Base-by-base conservation (phyloP, 805 yeast genomes). In the Yamadazyma sp. region DNA sequence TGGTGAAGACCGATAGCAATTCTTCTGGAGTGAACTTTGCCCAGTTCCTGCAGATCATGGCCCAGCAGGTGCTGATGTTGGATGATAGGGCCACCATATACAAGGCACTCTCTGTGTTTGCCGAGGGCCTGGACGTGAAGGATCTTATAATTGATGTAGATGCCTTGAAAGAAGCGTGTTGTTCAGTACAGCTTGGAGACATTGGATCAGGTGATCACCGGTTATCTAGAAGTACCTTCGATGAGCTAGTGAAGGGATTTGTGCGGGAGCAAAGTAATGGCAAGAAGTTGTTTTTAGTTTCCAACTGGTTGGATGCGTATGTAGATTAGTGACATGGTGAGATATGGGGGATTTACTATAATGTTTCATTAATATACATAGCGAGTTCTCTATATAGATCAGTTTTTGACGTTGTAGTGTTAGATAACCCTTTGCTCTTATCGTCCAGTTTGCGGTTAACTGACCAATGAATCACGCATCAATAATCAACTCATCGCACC, bases 401-500 rank as follows among this genome's bases (percentile, higher is more conserved):
- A n/a, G n/a, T n/a, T n/a, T n/a, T n/a, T n/a, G n/a, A n/a, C n/a
- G n/a, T n/a, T n/a, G n/a, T n/a, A n/a, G n/a, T n/a, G n/a, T n/a
- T n/a, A n/a, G n/a, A n/a, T n/a, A n/a, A n/a, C n/a, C n/a, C n/a
- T n/a, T n/a, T n/a, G n/a, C n/a, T n/a, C n/a, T n/a, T n/a, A 33
- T 6, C n/a, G n/a, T n/a, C n/a, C n/a, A 19, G 24, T 8, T 8
- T 21, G 24, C 11, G 24, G 11, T 8, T 9, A 12, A 9, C 28
- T 8, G 28, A 9, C n/a, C n/a, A 22, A n/a, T 20, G 25, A 26
- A 15, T 13, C 13, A 33, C 17, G 29, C 24, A 61, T 93, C 98
- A 40, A 90, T 86, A 57, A 93, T 90, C 56, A 93, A 76, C 67
- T 93, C 99, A 62, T 93, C 98, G 55, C 96, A 93, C 37, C 96